These are phyloP conservation scores for Roridomyces roridus DNA, from an alignment of 768 basidiomycete genomes.

Conservation along the genomic window DNA sequence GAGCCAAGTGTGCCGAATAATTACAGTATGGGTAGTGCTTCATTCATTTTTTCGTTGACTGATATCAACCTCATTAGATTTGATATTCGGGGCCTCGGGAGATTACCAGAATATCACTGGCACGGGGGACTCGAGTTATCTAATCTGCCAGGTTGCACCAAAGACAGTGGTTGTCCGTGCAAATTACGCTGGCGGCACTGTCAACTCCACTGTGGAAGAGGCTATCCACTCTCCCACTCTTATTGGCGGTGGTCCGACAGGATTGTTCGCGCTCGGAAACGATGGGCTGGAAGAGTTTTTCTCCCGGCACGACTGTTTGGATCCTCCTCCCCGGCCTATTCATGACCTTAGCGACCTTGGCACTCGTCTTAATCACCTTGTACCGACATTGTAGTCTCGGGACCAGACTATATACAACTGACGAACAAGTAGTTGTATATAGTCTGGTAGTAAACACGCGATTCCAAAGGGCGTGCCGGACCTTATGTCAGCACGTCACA, in stretches of 20 bases:
- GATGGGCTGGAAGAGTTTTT: background rate
- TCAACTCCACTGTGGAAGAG: background rate
- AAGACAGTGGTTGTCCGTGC: background rate
- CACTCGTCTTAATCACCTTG: background rate
- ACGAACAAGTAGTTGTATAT: too few relatives aligned
- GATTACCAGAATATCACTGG: constrained; percentile 6
- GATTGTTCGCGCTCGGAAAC: constrained; percentile 7
- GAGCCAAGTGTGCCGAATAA: background rate
- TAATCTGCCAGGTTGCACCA: constrained; percentile 14
- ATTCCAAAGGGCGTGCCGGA: too few relatives aligned
- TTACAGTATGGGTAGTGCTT: constrained; percentile 1
- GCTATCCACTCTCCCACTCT: background rate
- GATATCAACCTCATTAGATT: constrained; percentile 1
- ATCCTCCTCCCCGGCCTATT: background rate
- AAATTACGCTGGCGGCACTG: background rate
- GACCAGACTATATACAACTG: too few relatives aligned
- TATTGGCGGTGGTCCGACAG: background rate
- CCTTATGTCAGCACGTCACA: too few relatives aligned
- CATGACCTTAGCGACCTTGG: background rate
- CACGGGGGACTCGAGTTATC: constrained; percentile 1
- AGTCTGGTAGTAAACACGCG: too few relatives aligned
- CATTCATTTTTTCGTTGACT: background rate
- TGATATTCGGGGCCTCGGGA: constrained; percentile 5
- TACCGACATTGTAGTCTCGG: too few relatives aligned
- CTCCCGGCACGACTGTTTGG: background rate